Evolutionary conservation across 1,139 yeast genomes (phyloP).

Genomic region (Suhomyces anneliseae): DNA sequence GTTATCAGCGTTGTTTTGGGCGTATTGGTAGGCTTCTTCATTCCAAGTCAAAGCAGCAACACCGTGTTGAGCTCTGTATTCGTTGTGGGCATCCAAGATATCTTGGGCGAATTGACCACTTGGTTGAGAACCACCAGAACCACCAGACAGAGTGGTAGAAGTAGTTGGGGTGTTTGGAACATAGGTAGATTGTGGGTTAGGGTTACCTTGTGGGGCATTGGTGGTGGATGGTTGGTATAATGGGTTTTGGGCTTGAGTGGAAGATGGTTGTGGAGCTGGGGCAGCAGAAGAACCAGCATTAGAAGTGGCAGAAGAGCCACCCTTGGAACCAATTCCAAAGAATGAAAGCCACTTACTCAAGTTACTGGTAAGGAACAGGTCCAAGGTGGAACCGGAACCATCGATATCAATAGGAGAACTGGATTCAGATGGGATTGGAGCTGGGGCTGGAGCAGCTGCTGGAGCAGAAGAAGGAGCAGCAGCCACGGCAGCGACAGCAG

Average conservation of each 20-base stretch:
- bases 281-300: constrained; percentile 1
- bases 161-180: constrained; percentile 5
- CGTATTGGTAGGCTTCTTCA: constrained; percentile 21
- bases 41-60: constrained; percentile 25
- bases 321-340: constrained; percentile 12
- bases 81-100: constrained; percentile 25
- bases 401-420: constrained; percentile 7
- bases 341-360: constrained; percentile 14
- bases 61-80: constrained; percentile 23
- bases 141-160: constrained; percentile 3
- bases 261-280: constrained; percentile 7
- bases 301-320: too few species aligned
- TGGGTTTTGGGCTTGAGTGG: constrained; percentile 1
- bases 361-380: constrained; percentile 11
- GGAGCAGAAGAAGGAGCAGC: constrained; percentile 1
- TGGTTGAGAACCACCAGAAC: constrained; percentile 11
- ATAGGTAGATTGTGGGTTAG: background rate
- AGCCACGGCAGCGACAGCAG: background rate
- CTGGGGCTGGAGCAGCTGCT: constrained; percentile 9
- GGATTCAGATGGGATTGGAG: constrained; percentile 11
- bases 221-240: background rate
- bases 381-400: constrained; percentile 6
- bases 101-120: constrained; percentile 19
- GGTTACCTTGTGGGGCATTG: constrained; percentile 1
- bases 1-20: constrained; percentile 23